Evolutionary conservation across 768 basidiomycete genomes (phyloP).

Genomic region (Termitomyces sp.): DNA sequence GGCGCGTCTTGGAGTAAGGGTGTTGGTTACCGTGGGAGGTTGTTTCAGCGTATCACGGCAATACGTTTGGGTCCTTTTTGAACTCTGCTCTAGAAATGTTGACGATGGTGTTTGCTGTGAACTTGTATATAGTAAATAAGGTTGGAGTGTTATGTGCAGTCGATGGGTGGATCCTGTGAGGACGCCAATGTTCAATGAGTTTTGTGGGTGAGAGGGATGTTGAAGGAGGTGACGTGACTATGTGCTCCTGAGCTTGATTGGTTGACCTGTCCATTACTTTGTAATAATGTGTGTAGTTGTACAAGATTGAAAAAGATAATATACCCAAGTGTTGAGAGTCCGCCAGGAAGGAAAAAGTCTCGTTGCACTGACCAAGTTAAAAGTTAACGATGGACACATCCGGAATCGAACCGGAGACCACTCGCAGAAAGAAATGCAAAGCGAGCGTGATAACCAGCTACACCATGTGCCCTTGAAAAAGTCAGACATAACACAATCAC

Average conservation of each 20-base stretch:
- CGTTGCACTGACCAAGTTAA: too few species aligned
- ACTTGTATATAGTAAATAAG: conserved; percentile 23
- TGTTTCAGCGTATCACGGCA: conserved; percentile 28
- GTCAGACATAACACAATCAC: too few species aligned
- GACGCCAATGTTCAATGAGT: conserved; percentile 22
- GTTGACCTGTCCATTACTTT: not conserved
- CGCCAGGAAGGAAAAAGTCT: too few species aligned
- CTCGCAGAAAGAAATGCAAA: conserved; percentile 13
- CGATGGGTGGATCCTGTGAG: conserved; percentile 16
- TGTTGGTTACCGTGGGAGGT: too few species aligned
- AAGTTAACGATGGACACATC: conserved; percentile 9
- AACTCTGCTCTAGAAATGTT: not conserved
- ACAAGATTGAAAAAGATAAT: not conserved
- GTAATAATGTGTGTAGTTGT: not conserved
- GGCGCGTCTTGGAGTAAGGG: conserved; percentile 12
- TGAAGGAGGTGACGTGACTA: not conserved
- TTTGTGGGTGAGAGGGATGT: not conserved
- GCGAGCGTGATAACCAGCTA: conserved; percentile 17
- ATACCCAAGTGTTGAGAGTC: too few species aligned
- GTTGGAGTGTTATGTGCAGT: conserved; percentile 26
- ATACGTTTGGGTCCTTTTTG: conserved; percentile 23
- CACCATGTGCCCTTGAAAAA: conserved; percentile 17
- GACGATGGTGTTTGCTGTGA: not conserved
- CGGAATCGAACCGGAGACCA: conserved; percentile 18
- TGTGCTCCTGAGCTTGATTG: not conserved